Evolutionary conservation across 257 asterid genomes (phyloP).

Genomic region (Coffea eugenioides): DNA sequence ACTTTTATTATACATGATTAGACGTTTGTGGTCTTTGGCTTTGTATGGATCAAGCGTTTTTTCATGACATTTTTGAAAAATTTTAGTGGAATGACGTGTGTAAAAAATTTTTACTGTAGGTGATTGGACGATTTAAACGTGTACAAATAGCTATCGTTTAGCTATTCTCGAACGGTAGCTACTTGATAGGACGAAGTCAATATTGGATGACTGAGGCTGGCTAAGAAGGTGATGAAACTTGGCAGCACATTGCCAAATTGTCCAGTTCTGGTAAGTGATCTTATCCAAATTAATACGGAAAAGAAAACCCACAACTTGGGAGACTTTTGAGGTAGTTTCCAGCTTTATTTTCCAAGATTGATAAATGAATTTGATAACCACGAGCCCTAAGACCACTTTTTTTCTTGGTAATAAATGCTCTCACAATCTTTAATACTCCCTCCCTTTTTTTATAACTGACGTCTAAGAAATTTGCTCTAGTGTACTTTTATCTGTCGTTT

Average conservation of each 20-base stretch:
- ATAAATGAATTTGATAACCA: not conserved
- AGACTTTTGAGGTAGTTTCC: not conserved
- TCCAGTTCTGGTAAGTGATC: not conserved
- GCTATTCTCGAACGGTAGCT: too few relatives aligned
- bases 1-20: too few relatives aligned
- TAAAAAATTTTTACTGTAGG: too few relatives aligned
- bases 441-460: too few relatives aligned
- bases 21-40: too few relatives aligned
- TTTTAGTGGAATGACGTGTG: too few relatives aligned
- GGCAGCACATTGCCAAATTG: not conserved
- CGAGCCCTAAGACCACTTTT: not conserved
- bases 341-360: not conserved
- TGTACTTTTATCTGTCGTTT: too few relatives aligned
- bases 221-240: not conserved
- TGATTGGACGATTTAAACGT: too few relatives aligned
- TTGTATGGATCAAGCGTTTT: too few relatives aligned
- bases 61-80: too few relatives aligned
- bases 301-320: not conserved
- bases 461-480: too few relatives aligned
- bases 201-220: not conserved
- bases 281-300: not conserved
- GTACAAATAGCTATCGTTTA: too few relatives aligned
- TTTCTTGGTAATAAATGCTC: not conserved
- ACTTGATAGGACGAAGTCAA: not conserved
- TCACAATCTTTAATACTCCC: not conserved